Evolutionary conservation across 768 basidiomycete genomes (phyloP).

Genomic region (Cytidiella melzeri): DNA sequence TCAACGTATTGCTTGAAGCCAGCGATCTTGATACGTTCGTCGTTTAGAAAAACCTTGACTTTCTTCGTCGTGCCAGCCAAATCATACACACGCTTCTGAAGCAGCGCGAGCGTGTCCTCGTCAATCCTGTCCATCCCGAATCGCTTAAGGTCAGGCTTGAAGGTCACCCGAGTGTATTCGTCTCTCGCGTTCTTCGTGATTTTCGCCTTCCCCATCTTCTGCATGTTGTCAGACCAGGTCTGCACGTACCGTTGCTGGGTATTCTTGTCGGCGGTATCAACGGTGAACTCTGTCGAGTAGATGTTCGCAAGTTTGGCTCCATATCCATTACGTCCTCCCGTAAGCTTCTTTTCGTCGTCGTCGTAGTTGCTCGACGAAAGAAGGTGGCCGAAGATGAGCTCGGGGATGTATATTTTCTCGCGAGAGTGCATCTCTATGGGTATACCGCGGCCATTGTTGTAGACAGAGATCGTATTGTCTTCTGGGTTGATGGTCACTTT

Average conservation of each 20-base stretch:
- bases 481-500: slow-evolving; percentile 86
- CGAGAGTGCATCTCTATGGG: slow-evolving; percentile 93
- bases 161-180: slow-evolving; percentile 90
- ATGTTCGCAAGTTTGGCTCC: slow-evolving; percentile 98
- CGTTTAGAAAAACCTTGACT: slow-evolving; percentile 90
- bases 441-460: slow-evolving; percentile 94
- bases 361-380: slow-evolving; percentile 96
- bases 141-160: slow-evolving; percentile 84
- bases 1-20: slow-evolving; percentile 97
- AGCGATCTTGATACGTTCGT: slow-evolving; percentile 87
- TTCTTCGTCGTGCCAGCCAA: slow-evolving; percentile 94
- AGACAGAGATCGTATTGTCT: slow-evolving; percentile 80
- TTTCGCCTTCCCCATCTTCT: slow-evolving; percentile 79
- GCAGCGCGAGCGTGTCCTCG: slow-evolving; percentile 80
- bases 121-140: slow-evolving; percentile 93
- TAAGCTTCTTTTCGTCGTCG: slow-evolving; percentile 97
- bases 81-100: slow-evolving; percentile 94
- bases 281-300: slow-evolving; percentile 91
- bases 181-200: slow-evolving; percentile 89
- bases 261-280: slow-evolving; percentile 92
- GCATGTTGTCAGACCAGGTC: slow-evolving; percentile 93
- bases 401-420: slow-evolving; percentile 94
- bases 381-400: slow-evolving; percentile 94
- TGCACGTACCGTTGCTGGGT: slow-evolving; percentile 89
- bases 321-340: slow-evolving; percentile 97